Conservation (phyloP, 352 stramenopile species). For the Phytopythium oedochilum region DNA sequence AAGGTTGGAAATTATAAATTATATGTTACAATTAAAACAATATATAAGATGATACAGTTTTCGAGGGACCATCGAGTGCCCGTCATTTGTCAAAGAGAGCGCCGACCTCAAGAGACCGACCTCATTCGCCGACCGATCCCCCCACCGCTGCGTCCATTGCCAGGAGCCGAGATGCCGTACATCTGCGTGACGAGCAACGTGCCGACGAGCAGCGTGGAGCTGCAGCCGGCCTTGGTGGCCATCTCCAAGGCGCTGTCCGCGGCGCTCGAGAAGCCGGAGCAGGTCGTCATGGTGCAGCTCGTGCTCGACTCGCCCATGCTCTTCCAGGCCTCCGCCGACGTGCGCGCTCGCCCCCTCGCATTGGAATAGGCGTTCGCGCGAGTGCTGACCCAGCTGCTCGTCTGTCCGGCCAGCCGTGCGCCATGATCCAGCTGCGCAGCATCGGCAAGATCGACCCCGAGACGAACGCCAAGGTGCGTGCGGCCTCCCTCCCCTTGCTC, state of each 20-base stretch:
- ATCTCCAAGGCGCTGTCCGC: slow-evolving; percentile 36
- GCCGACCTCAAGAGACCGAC: too few species aligned
- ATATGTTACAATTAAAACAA: too few species aligned
- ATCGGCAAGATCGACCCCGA: slow-evolving; percentile 49
- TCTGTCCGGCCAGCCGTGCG: slow-evolving; percentile 28
- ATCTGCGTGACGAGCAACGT: slow-evolving; percentile 53
- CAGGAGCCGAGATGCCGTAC: slow-evolving; percentile 44
- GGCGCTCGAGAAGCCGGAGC: slow-evolving; percentile 45
- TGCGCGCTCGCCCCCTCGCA: slow-evolving; percentile 9
- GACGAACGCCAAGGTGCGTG: slow-evolving; percentile 34
- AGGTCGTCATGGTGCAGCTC: slow-evolving; percentile 54
- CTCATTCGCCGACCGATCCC: too few species aligned
- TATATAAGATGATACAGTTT: too few species aligned
- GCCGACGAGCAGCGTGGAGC: slow-evolving; percentile 19
- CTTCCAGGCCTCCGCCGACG: slow-evolving; percentile 41
- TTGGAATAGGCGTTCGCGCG: not conserved
- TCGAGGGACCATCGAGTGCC: too few species aligned
- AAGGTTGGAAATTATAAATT: too few species aligned
- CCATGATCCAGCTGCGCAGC: slow-evolving; percentile 46
- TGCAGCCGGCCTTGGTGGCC: slow-evolving; percentile 20
- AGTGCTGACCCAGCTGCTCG: too few species aligned
- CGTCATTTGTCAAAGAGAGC: too few species aligned
- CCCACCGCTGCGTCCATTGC: too few species aligned
- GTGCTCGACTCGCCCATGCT: slow-evolving; percentile 46
- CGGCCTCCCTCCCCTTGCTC: not conserved